These are phyloP conservation scores for Taphrina populina DNA, from an alignment of 1,139 yeast species.

Conservation along the genomic window DNA sequence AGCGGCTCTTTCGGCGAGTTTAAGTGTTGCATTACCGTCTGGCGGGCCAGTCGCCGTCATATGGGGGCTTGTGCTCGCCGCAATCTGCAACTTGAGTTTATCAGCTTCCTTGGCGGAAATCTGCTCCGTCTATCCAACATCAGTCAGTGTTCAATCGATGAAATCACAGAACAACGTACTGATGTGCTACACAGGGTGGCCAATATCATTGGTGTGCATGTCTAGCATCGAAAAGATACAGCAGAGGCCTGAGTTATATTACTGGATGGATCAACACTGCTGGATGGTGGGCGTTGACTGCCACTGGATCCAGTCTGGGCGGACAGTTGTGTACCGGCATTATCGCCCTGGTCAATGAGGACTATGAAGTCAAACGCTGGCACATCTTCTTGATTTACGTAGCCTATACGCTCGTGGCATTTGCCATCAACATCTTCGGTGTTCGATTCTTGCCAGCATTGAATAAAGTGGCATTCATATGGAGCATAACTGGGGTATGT, in stretches of 20 bases:
- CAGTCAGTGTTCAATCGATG: no score
- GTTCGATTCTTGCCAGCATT: conserved; percentile 39
- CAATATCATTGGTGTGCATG: conserved; percentile 41
- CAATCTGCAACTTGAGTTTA: conserved; percentile 40
- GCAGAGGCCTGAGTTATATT: conserved; percentile 39
- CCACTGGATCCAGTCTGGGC: conserved; percentile 23
- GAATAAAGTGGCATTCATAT: conserved; percentile 41
- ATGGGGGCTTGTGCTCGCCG: conserved; percentile 34
- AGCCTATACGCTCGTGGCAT: conserved; percentile 18
- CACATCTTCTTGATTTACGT: conserved; percentile 28
- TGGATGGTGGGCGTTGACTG: conserved; percentile 24
- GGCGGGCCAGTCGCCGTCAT: conserved; percentile 35
- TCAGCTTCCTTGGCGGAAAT: conserved; percentile 54
- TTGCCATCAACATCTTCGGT: conserved; percentile 24
- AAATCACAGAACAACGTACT: no score
- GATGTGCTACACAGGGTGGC: conserved; percentile 39
- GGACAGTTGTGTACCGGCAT: conserved; percentile 20
- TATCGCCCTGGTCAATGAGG: conserved; percentile 24
- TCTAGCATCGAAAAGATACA: conserved; percentile 13
- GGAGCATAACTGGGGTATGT: conserved; percentile 40
- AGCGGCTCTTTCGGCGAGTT: conserved; percentile 21
- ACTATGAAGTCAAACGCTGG: conserved; percentile 23
- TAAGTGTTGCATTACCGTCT: conserved; percentile 41
- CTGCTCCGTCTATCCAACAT: conserved; percentile 67
- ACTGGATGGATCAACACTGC: conserved; percentile 37